Percentiles rank a stretch among this genome's conserved stretches.
These are phyloP conservation scores for Alternaria novae-zelandiae DNA, from an alignment of 2,329 filamentous ascomycete species.

Conservation along the genomic window DNA sequence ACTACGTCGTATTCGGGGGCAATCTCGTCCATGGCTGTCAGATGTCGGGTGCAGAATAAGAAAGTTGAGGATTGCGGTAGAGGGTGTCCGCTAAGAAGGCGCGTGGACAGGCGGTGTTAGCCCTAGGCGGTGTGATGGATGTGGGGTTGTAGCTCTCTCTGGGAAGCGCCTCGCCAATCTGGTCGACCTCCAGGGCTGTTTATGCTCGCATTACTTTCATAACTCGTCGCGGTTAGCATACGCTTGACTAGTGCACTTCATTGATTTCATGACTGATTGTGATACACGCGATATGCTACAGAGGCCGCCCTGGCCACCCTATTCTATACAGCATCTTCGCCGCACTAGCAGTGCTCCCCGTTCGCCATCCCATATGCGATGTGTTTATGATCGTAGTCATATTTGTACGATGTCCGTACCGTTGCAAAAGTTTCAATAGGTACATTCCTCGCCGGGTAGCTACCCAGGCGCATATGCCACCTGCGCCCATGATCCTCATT, in stretches of 20 bases:
- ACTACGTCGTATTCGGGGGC: slow-evolving; percentile 98
- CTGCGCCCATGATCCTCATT: not conserved
- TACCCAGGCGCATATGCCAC: not conserved
- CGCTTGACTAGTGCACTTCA: slow-evolving; percentile 13
- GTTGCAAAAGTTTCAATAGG: not conserved
- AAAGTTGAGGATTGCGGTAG: slow-evolving; percentile 28
- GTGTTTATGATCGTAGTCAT: not conserved
- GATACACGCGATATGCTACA: slow-evolving; percentile 8
- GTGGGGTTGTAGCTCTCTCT: slow-evolving; percentile 39
- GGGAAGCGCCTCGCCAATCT: slow-evolving; percentile 31
- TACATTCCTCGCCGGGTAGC: not conserved
- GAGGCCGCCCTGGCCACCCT: not conserved
- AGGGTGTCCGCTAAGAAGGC: slow-evolving; percentile 29
- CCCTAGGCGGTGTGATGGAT: slow-evolving; percentile 34
- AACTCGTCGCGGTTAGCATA: slow-evolving; percentile 11
- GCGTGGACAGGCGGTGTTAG: slow-evolving; percentile 18
- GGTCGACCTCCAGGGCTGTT: slow-evolving; percentile 5
- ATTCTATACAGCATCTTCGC: not conserved
- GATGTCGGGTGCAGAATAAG: slow-evolving; percentile 15
- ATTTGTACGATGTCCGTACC: not conserved
- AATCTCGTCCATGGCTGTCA: slow-evolving; percentile 87
- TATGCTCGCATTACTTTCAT: slow-evolving; percentile 18
- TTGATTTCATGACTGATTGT: slow-evolving; percentile 7
- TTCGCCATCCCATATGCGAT: not conserved
- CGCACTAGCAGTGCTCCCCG: not conserved